A percentile compares a stretch with the other conserved stretches of the same genome.
Conservation (phyloP, 2,329 filamentous ascomycete species). For the Helotiales sp. region DNA sequence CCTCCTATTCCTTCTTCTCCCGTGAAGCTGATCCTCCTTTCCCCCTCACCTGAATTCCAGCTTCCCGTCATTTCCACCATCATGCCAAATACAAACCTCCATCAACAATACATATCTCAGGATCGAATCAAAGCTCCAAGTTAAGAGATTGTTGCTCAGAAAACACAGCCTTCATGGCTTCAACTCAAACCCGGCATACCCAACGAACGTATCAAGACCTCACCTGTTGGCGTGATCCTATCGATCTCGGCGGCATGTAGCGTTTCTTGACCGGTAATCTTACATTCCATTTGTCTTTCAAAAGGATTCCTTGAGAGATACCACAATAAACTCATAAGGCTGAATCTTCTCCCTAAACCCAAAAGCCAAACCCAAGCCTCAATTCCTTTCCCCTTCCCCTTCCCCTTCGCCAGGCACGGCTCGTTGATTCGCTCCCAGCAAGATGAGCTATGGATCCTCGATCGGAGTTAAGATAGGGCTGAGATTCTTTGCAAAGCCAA, state of each 20-base stretch:
- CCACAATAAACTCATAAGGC: background rate
- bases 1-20: background rate
- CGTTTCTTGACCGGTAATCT: background rate
- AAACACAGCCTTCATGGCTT: background rate
- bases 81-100: background rate
- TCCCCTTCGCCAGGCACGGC: background rate
- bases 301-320: background rate
- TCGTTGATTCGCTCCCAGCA: background rate
- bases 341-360: background rate
- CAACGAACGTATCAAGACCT: background rate
- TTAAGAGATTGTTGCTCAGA: background rate
- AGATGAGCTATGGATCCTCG: background rate
- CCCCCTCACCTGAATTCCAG: background rate
- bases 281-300: background rate
- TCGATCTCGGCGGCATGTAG: background rate
- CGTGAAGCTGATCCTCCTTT: too few relatives aligned
- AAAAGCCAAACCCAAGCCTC: background rate
- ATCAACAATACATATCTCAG: background rate
- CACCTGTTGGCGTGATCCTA: background rate
- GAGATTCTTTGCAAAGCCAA: background rate
- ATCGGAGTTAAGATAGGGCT: background rate
- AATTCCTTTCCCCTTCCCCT: background rate
- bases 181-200: background rate
- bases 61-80: background rate
- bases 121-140: background rate